Percentiles rank a stretch among this genome's conserved stretches.
These are phyloP conservation scores for Crassisporium funariophilum DNA, from an alignment of 768 basidiomycete genomes.

Conservation along the genomic window DNA sequence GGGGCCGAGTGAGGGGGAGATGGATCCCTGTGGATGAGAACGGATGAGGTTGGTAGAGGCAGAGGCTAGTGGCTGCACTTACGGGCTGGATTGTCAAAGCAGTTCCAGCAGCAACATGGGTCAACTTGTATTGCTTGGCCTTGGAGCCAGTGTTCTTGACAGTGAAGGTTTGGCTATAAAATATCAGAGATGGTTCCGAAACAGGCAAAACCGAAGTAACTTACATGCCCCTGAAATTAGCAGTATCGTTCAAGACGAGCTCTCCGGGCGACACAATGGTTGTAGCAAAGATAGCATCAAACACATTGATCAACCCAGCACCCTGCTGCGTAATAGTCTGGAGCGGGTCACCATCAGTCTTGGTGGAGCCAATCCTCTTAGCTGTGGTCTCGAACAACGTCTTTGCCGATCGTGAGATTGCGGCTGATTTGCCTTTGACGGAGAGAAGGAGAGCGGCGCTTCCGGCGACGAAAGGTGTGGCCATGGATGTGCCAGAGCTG, in stretches of 20 bases:
- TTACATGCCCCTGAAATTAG: constrained; percentile 48
- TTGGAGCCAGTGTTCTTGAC: constrained; percentile 51
- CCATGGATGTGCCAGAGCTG: constrained; percentile 43
- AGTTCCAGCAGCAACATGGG: constrained; percentile 60
- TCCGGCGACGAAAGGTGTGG: constrained; percentile 44
- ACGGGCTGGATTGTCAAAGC: constrained; percentile 48
- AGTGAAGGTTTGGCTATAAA: constrained; percentile 47
- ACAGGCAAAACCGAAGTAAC: constrained; percentile 21
- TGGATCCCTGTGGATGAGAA: constrained; percentile 32
- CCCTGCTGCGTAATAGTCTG: constrained; percentile 58
- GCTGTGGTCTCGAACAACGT: constrained; percentile 53
- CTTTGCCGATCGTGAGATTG: constrained; percentile 31
- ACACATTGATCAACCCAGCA: constrained; percentile 58
- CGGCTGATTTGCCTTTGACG: constrained; percentile 33
- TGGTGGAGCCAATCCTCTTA: constrained; percentile 40
- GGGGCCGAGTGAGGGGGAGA: constrained; percentile 48
- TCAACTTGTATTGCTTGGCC: constrained; percentile 46
- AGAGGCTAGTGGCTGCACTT: constrained; percentile 12
- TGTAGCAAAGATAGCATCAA: constrained; percentile 54
- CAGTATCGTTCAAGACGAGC: constrained; percentile 66
- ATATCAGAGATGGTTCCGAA: background rate
- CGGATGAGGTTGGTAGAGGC: background rate
- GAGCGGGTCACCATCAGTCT: constrained; percentile 50
- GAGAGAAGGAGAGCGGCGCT: constrained; percentile 41
- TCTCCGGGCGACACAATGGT: constrained; percentile 57